phyloP scores from a whole-genome alignment of 768 basidiomycete species.

The Peribolospora baueri region DNA sequence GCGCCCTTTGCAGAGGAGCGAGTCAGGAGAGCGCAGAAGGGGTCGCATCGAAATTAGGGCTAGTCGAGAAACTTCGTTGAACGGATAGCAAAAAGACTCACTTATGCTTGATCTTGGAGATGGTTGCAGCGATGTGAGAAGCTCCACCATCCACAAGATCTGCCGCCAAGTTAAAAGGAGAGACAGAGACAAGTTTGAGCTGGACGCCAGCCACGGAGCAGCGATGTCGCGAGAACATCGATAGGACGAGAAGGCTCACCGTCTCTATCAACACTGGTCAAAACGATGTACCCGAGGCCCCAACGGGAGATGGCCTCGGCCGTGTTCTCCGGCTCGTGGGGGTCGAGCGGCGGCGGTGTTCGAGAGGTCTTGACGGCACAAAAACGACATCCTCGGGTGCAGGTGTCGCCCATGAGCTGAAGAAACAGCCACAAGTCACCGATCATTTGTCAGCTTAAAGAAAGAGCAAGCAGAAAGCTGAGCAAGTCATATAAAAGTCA shows the following conservation, averaged over 20 bases:
- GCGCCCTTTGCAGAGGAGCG: slow-evolving; percentile 37
- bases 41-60: neutral
- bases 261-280: slow-evolving; percentile 90
- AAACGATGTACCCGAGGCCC: slow-evolving; percentile 91
- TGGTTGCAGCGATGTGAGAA: slow-evolving; percentile 83
- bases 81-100: slow-evolving; percentile 17
- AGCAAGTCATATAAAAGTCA: neutral
- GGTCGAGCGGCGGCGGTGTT: slow-evolving; percentile 67
- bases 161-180: slow-evolving; percentile 17
- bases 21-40: neutral
- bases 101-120: slow-evolving; percentile 88
- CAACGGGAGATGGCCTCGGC: slow-evolving; percentile 94
- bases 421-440: neutral
- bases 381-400: slow-evolving; percentile 90
- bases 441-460: neutral
- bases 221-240: too few relatives aligned
- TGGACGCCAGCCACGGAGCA: neutral
- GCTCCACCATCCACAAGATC: slow-evolving; percentile 82
- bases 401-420: slow-evolving; percentile 96
- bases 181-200: neutral
- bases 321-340: slow-evolving; percentile 91
- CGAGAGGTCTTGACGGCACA: slow-evolving; percentile 89
- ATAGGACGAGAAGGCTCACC: slow-evolving; percentile 29
- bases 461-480: neutral
- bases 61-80: neutral